Conservation (phyloP, 495 filamentous ascomycete genomes). For the Platismatia glauca region DNA sequence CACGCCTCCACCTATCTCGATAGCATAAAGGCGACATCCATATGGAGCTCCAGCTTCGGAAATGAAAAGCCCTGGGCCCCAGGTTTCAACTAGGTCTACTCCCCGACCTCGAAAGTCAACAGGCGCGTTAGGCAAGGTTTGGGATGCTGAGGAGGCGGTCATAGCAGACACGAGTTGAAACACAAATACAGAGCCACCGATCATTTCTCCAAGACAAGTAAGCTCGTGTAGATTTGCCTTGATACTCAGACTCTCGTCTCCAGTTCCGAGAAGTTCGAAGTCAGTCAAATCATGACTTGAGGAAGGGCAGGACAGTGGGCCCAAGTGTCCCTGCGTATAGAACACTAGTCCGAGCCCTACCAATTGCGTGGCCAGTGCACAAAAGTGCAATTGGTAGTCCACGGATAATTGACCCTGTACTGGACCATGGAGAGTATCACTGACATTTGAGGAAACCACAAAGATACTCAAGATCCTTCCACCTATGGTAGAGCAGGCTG, state of each 20-base stretch:
- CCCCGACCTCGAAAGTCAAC: background rate
- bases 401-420: too few relatives aligned
- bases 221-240: too few relatives aligned
- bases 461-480: too few relatives aligned
- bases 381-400: too few relatives aligned
- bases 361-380: background rate
- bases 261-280: background rate
- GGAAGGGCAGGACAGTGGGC: background rate
- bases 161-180: background rate
- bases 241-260: background rate
- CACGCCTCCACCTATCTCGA: conserved; percentile 1
- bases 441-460: too few relatives aligned
- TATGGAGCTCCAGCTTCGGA: background rate
- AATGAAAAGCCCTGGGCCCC: conserved; percentile 1
- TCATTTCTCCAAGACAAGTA: too few relatives aligned
- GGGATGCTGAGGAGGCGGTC: too few relatives aligned
- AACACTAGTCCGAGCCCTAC: background rate
- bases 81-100: conserved; percentile 3
- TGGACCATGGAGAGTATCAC: too few relatives aligned
- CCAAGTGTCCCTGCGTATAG: background rate
- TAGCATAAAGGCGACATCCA: background rate
- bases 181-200: background rate
- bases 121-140: too few relatives aligned
- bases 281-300: background rate
- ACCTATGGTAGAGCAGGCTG: too few relatives aligned